Evolutionary conservation across 148 eudicot genomes (phyloP), one percentile per base, ranked within the genome.

Genomic region (Suaeda aralocaspica): DNA sequence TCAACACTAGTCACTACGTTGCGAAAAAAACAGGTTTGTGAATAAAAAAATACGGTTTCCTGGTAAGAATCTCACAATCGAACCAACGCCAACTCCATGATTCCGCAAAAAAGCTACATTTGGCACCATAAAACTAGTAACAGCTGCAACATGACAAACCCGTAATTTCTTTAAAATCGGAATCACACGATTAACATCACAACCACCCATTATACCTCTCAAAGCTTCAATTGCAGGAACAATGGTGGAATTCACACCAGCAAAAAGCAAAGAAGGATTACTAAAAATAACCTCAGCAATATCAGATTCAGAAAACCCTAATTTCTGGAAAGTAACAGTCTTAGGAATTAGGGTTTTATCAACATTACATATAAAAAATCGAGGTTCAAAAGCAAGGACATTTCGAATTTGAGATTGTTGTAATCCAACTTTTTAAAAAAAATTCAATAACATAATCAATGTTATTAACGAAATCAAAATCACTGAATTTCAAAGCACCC

Each of bases 291-390:
- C 34, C 12, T 18, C 4, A 14, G 44, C 67, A 15, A 80, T 14
- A 25, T 75, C 76, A 15, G 73, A 42, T n/a, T 61, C 76, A 60
- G 84, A 73, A 21, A 80, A 59, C 79, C 83, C 16, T 65, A 56
- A 11, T 25, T 62, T 58, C 31, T 34, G 26, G 30, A 74, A 56
- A 71, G 55, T 12, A 71, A 59, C 51, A 36, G 69, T 41, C 72
- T 79, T 82, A 44, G 81, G 85, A 26, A 34, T 59, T 33, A 80
- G 73, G 77, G 83, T 77, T 73, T 63, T 33, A 24, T 74, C 72
- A 6, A 72, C 74, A 19, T 63, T 60, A 51, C 1, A 33, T 5
- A 29, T 16, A 15, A 83, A 52, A 48, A 77, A 21, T 9, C 9
- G 10, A n/a, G 79, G 78, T 2, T 0, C 12, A 16, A 0, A 6